Conservation (phyloP, 208 protist species). For the Phytomonas sp. region DNA sequence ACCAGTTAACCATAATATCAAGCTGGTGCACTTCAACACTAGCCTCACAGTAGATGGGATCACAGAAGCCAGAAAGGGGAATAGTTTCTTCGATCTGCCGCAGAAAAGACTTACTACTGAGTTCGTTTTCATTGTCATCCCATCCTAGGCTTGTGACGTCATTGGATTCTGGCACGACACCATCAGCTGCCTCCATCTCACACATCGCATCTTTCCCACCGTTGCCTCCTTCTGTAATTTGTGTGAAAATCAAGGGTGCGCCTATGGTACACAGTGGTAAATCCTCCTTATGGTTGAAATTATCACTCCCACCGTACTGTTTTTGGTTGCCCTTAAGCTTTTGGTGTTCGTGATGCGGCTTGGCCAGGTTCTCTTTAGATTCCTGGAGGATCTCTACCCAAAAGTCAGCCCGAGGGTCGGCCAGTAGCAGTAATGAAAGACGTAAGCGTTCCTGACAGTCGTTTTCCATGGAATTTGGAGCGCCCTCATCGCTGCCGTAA, state of each 20-base stretch:
- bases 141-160: background rate
- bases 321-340: constrained; percentile 14
- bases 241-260: constrained; percentile 68
- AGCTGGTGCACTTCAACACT: constrained; percentile 96
- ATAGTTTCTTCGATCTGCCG: constrained; percentile 78
- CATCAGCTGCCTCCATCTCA: constrained; percentile 44
- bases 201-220: constrained; percentile 44
- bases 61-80: constrained; percentile 94
- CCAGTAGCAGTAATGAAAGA: constrained; percentile 55
- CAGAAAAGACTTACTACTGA: constrained; percentile 53
- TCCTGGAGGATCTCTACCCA: constrained; percentile 57
- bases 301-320: constrained; percentile 8
- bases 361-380: constrained; percentile 52
- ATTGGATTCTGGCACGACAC: constrained; percentile 12
- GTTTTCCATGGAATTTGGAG: constrained; percentile 40
- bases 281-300: background rate
- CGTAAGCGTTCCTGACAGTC: constrained; percentile 90
- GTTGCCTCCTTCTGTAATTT: constrained; percentile 23
- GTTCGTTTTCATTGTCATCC: constrained; percentile 13
- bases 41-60: constrained; percentile 97
- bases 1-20: constrained; percentile 95
- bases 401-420: constrained; percentile 35
- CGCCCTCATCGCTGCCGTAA: constrained; percentile 46
- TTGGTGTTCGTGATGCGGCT: constrained; percentile 15
- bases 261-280: constrained; percentile 40